A percentile compares a stretch with the other conserved stretches of the same genome.
Evolutionary conservation across 164 flowering plant species (phyloP).

Genomic region (Aristolochia californica): DNA sequence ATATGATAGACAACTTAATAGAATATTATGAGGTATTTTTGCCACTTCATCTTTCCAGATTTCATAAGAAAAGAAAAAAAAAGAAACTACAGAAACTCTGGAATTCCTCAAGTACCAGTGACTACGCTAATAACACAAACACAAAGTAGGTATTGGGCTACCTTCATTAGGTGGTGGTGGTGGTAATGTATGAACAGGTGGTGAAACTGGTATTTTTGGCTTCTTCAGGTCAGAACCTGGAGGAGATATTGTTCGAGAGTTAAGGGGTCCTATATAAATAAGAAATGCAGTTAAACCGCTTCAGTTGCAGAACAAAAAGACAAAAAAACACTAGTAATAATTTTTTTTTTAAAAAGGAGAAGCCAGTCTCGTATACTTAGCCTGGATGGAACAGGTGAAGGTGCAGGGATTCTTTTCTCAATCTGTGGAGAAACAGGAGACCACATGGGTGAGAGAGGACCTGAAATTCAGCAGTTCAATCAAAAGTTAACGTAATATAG

Average conservation of each 20-base stretch:
- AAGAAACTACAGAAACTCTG: too few relatives aligned
- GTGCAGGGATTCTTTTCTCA: too few relatives aligned
- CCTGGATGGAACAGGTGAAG: constrained; percentile 20
- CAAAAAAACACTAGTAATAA: too few relatives aligned
- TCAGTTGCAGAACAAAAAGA: not conserved
- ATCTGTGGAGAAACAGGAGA: constrained; percentile 15
- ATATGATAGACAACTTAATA: too few relatives aligned
- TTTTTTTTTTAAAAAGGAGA: not conserved
- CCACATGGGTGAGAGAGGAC: constrained; percentile 21
- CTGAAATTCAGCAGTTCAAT: constrained; percentile 11
- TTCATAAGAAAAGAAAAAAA: not conserved
- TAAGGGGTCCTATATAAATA: constrained; percentile 17
- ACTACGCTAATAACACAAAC: too few relatives aligned
- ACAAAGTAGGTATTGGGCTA: constrained; percentile 5
- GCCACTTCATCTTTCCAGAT: too few relatives aligned
- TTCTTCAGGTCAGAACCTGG: constrained; percentile 20
- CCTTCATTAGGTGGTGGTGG: constrained; percentile 82
- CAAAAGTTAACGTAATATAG: constrained; percentile 8
- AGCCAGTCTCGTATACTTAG: constrained; percentile 21
- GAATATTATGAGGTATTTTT: too few relatives aligned
- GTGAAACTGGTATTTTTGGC: constrained; percentile 21
- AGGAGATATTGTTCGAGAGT: constrained; percentile 32
- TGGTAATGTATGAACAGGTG: constrained; percentile 39
- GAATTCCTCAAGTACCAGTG: too few relatives aligned
- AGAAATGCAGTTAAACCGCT: not conserved